A percentile compares a stretch with the other conserved stretches of the same genome.
These are phyloP conservation scores for Pythium plurisporium DNA, from an alignment of 352 stramenopile genomes.

Conservation along the genomic window DNA sequence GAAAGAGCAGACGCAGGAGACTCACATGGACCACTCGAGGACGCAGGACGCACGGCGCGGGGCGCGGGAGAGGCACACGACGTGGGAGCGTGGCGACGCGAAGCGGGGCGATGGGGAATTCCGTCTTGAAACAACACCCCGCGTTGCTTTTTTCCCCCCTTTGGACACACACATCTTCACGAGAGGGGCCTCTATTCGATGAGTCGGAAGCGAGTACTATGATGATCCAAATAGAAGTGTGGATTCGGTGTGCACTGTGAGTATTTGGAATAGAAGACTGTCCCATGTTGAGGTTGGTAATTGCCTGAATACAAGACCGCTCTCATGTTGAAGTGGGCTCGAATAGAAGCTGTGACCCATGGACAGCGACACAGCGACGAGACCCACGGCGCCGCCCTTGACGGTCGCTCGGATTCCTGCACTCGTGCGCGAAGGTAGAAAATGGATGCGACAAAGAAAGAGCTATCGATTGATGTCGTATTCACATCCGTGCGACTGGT, in stretches of 20 bases:
- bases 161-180: conserved; percentile 2
- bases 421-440: conserved; percentile 40
- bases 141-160: conserved; percentile 7
- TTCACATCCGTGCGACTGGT: neutral
- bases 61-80: no score
- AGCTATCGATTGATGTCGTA: neutral
- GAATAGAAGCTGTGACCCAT: neutral
- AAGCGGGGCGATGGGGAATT: neutral
- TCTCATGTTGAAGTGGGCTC: conserved; percentile 7
- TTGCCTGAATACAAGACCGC: neutral
- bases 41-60: neutral
- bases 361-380: neutral
- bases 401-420: conserved; percentile 37
- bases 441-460: neutral
- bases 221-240: no score
- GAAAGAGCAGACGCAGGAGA: conserved; percentile 2
- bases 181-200: conserved; percentile 2
- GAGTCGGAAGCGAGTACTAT: no score
- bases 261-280: conserved; percentile 4
- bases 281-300: neutral
- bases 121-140: neutral
- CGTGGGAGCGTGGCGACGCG: neutral
- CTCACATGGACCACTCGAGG: neutral
- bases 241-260: neutral
- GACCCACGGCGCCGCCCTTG: conserved; percentile 5